phyloP scores from a whole-genome alignment of 345 rosid genomes.

The Salix suchowensis region DNA sequence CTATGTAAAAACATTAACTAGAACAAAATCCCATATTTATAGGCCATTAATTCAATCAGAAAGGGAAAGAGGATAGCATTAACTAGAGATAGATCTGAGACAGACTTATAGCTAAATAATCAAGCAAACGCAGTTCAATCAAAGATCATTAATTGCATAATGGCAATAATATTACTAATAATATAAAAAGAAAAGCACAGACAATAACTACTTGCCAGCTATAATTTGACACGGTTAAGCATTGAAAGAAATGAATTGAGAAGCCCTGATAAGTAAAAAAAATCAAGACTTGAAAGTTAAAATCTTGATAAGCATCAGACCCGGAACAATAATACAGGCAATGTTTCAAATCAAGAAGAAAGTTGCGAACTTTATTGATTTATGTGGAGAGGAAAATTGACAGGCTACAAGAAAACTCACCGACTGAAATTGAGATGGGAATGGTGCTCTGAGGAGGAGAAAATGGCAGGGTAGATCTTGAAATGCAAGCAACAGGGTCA shows the following conservation, averaged over 20 bases:
- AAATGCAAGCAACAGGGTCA: background rate
- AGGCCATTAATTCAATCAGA: background rate
- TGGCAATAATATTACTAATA: background rate
- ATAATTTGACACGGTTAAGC: background rate
- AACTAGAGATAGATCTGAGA: background rate
- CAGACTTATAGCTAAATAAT: background rate
- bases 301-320: background rate
- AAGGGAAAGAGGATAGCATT: background rate
- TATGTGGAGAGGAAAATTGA: background rate
- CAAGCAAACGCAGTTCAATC: background rate
- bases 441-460: background rate
- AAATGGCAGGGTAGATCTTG: background rate
- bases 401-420: background rate
- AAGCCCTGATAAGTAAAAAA: background rate
- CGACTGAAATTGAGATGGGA: background rate
- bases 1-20: background rate
- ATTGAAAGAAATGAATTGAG: background rate
- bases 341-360: background rate
- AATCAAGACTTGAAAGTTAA: background rate
- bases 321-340: background rate
- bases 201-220: background rate
- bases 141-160: background rate
- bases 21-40: background rate
- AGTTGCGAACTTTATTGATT: background rate
- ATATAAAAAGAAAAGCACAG: background rate